Evolutionary conservation across 1,284 basidiomycete species (phyloP).

Genomic region (Puccinia triticina): DNA sequence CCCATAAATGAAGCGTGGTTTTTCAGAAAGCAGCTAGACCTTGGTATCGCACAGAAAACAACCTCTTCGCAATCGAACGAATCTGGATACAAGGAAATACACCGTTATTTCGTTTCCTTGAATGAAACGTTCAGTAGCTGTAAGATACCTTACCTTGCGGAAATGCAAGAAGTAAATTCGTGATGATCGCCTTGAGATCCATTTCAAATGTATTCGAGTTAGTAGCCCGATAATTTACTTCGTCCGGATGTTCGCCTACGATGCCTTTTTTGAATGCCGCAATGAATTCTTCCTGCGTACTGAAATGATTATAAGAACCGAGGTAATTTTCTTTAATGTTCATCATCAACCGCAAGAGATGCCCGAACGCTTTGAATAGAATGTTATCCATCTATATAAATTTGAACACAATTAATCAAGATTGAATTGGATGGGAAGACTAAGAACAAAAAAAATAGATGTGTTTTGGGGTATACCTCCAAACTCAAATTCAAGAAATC

Average conservation of each 20-base stretch:
- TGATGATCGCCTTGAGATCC: slow-evolving; percentile 20
- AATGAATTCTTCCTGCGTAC: slow-evolving; percentile 56
- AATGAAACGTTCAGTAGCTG: not conserved
- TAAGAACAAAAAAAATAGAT: slow-evolving; percentile 51
- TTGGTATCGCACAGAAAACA: slow-evolving; percentile 24
- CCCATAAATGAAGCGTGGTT: slow-evolving; percentile 39
- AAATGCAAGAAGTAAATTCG: slow-evolving; percentile 33
- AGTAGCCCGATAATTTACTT: slow-evolving; percentile 2
- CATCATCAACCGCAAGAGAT: slow-evolving; percentile 83
- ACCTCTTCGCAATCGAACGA: slow-evolving; percentile 37
- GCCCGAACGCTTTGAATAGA: slow-evolving; percentile 75
- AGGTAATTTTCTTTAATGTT: slow-evolving; percentile 87
- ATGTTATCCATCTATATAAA: slow-evolving; percentile 63
- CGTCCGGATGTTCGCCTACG: slow-evolving; percentile 16
- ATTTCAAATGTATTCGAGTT: slow-evolving; percentile 34
- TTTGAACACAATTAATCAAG: not conserved
- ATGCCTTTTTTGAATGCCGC: slow-evolving; percentile 20
- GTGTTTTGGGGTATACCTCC: slow-evolving; percentile 64
- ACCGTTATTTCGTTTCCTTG: not conserved
- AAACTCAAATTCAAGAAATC: slow-evolving; percentile 76
- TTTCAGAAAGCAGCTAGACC: slow-evolving; percentile 11
- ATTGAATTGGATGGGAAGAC: slow-evolving; percentile 11
- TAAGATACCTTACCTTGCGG: slow-evolving; percentile 17
- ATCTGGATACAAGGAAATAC: not conserved
- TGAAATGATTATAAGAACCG: slow-evolving; percentile 86